Percentiles rank a stretch among this genome's conserved stretches.
phyloP scores from a whole-genome alignment of 108 stramenopile genomes.

The Cyclotella distinguenda region DNA sequence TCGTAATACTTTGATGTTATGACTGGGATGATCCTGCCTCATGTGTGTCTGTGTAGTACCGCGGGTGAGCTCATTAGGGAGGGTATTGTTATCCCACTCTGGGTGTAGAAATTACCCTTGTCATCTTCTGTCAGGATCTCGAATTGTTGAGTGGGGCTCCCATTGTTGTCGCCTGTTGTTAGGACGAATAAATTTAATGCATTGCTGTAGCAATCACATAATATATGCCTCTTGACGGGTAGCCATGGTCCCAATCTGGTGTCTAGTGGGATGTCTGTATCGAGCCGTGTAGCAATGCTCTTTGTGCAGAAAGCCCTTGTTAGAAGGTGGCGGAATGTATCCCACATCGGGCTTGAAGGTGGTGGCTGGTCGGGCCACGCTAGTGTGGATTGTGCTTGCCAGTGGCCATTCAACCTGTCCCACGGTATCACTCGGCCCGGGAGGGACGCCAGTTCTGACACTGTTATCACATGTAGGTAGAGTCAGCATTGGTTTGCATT shows the following conservation, averaged over 20 bases:
- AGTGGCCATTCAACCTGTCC: neutral
- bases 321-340: neutral
- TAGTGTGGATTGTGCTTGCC: neutral
- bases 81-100: too few species aligned
- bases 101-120: too few species aligned
- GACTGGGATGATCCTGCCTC: too few species aligned
- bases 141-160: too few species aligned
- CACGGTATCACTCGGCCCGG: neutral
- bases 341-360: neutral
- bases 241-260: neutral
- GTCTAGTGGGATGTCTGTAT: neutral
- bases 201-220: neutral
- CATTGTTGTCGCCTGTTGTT: neutral
- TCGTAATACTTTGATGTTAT: neutral
- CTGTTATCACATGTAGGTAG: neutral
- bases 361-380: conserved; percentile 1
- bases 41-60: too few species aligned
- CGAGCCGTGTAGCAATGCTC: neutral
- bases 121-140: too few species aligned
- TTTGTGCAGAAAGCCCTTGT: conserved; percentile 1
- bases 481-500: conserved; percentile 1
- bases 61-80: too few species aligned
- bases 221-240: neutral
- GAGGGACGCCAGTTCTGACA: neutral
- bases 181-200: neutral